Evolutionary conservation across 106 monocot species (phyloP).

Genomic region (Dactylorhiza incarnata): DNA sequence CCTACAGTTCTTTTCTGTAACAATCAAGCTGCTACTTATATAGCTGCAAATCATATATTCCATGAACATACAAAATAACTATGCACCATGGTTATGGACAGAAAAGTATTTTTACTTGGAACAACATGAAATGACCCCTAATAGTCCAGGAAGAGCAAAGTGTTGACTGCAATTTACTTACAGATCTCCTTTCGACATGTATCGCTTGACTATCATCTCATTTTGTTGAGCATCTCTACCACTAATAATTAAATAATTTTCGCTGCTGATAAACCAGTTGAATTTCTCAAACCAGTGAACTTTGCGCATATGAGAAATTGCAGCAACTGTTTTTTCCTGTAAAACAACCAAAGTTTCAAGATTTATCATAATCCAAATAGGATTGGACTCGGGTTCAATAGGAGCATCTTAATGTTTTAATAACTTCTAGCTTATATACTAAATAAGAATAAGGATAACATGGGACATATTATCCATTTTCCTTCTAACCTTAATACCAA

Average conservation of each 20-base stretch:
- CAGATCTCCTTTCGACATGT: slow-evolving; percentile 98
- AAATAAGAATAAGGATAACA: no score
- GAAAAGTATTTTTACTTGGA: background rate
- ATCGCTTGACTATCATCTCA: slow-evolving; percentile 98
- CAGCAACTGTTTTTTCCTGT: slow-evolving; percentile 97
- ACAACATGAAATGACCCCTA: background rate
- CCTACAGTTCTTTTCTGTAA: no score
- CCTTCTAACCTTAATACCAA: background rate
- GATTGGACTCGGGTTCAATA: background rate
- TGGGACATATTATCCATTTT: no score
- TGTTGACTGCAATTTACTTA: slow-evolving; percentile 30
- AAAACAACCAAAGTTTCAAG: slow-evolving; percentile 10
- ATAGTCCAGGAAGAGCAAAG: background rate
- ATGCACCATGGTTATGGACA: background rate
- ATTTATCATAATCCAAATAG: background rate
- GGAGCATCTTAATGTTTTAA: background rate
- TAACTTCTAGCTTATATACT: background rate
- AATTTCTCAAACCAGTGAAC: slow-evolving; percentile 99
- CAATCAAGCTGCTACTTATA: no score
- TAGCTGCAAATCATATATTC: no score
- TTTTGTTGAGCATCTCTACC: slow-evolving; percentile 99
- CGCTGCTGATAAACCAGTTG: slow-evolving; percentile 99
- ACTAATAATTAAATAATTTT: slow-evolving; percentile 96
- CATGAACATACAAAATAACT: background rate
- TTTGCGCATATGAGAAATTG: slow-evolving; percentile 93